phyloP scores from a whole-genome alignment of 2,329 filamentous ascomycete genomes.

The Colletotrichum euphorbiae region DNA sequence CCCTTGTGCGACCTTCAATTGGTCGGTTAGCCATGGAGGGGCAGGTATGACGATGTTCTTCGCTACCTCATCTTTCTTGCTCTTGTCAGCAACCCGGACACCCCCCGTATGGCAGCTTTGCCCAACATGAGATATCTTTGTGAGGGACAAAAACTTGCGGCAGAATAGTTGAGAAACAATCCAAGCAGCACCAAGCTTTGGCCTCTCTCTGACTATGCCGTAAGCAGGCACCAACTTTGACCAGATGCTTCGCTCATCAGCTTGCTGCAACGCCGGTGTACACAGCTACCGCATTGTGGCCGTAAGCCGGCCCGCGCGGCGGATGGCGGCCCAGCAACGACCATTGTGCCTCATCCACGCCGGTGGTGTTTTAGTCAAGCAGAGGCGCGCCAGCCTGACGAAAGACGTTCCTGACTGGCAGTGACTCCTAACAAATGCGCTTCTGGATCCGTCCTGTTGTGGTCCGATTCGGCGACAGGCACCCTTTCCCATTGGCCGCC shows the following conservation, averaged over 20 bases:
- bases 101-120: neutral
- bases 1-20: slow-evolving; percentile 22
- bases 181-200: slow-evolving; percentile 2
- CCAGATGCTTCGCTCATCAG: slow-evolving; percentile 14
- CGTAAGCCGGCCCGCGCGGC: slow-evolving; percentile 35
- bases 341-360: slow-evolving; percentile 37
- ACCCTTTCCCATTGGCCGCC: slow-evolving; percentile 37
- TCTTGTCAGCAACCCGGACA: slow-evolving; percentile 8
- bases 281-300: slow-evolving; percentile 35
- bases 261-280: slow-evolving; percentile 17
- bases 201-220: slow-evolving; percentile 17
- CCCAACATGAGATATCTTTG: neutral
- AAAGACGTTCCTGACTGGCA: slow-evolving; percentile 23
- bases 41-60: slow-evolving; percentile 37
- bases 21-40: slow-evolving; percentile 32
- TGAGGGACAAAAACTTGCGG: neutral
- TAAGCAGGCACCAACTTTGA: slow-evolving; percentile 19
- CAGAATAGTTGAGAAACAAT: slow-evolving; percentile 6
- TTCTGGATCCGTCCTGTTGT: slow-evolving; percentile 39
- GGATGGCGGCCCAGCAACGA: slow-evolving; percentile 38
- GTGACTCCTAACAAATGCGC: slow-evolving; percentile 37
- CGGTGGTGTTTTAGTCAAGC: slow-evolving; percentile 37
- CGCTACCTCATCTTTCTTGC: slow-evolving; percentile 32
- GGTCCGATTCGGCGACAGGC: slow-evolving; percentile 41
- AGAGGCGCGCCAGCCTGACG: slow-evolving; percentile 37